These are phyloP conservation scores for Botrytis fabae DNA, from an alignment of 2,329 filamentous ascomycete genomes.

Conservation along the genomic window DNA sequence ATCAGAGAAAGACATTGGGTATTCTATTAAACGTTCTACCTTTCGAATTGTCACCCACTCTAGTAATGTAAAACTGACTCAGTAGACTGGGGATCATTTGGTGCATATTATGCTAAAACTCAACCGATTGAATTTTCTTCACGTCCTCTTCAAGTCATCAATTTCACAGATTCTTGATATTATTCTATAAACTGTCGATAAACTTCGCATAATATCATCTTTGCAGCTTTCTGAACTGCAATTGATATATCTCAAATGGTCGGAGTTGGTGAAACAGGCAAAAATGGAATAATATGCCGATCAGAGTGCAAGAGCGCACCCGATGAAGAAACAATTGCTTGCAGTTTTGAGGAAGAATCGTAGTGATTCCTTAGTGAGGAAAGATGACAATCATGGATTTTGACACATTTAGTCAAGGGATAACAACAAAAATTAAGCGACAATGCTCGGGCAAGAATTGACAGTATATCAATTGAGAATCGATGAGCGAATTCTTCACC, in stretches of 20 bases:
- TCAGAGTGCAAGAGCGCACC: background rate
- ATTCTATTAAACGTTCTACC: background rate
- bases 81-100: background rate
- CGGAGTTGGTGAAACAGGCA: background rate
- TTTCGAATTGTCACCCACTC: background rate
- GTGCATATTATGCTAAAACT: background rate
- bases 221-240: background rate
- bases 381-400: background rate
- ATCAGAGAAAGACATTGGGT: background rate
- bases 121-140: background rate
- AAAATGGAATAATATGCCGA: background rate
- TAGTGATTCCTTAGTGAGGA: background rate
- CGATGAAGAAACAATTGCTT: background rate
- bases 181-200: background rate
- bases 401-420: background rate
- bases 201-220: background rate
- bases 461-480: background rate
- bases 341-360: background rate
- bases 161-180: background rate
- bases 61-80: background rate
- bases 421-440: background rate
- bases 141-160: accelerated
- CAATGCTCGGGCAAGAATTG: background rate
- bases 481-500: background rate
- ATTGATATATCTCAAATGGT: background rate